These are phyloP conservation scores for Solanum hybrid DNA, from an alignment of 305 asterid species.

Conservation along the genomic window DNA sequence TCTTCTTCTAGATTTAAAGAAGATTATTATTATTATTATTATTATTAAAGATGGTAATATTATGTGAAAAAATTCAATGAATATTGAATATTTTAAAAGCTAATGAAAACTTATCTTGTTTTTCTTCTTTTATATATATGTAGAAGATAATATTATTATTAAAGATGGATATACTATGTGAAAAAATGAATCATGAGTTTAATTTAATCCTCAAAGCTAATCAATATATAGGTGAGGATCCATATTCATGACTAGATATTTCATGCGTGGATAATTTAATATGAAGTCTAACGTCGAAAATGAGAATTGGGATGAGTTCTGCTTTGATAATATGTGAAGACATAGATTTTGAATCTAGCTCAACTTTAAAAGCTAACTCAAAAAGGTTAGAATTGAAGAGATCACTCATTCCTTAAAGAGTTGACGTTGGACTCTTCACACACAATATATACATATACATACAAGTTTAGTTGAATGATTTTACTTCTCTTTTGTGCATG, in stretches of 20 bases:
- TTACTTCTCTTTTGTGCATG: not conserved
- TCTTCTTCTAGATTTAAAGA: not conserved
- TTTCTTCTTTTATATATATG: not conserved
- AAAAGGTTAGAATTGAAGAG: too few species aligned
- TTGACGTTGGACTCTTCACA: accelerated
- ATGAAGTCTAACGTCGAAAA: not conserved
- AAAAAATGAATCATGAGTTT: not conserved
- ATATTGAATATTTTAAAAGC: not conserved
- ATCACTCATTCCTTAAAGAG: too few species aligned
- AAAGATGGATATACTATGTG: not conserved
- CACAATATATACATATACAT: not conserved
- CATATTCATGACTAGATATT: not conserved
- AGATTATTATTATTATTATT: not conserved
- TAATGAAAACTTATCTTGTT: not conserved
- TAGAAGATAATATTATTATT: not conserved
- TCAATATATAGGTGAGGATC: not conserved
- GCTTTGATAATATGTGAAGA: not conserved
- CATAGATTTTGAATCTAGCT: not conserved
- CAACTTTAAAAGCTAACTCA: not conserved
- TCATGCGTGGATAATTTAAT: not conserved
- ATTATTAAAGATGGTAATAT: not conserved
- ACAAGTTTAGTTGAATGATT: not conserved
- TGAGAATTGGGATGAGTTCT: not conserved
- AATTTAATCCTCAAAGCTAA: not conserved
- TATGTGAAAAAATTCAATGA: not conserved